Base-by-base conservation (phyloP, 1,139 yeast genomes). In the Magnusiomyces magnusii region DNA sequence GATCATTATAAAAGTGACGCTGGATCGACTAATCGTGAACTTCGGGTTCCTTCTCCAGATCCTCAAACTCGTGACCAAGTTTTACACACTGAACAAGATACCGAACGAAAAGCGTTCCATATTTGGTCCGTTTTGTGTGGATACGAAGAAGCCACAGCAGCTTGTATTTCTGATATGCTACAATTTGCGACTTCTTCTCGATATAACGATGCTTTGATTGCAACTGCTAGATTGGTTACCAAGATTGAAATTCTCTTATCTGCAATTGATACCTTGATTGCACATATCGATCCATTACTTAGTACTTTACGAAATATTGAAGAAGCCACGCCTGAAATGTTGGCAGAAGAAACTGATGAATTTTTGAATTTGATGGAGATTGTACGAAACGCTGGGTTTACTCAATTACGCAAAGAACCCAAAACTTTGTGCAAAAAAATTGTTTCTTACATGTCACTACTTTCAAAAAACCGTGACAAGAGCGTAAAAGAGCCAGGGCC, bases 121-220 rank as follows among this genome's bases (percentile, higher is more conserved):
- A 87, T 93, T 51, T 95, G 99, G 99, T 79, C 89, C 25, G 86
- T 89, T 0, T 76, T 95, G 42, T 90, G 95, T 57, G 89, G 87
- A 39, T 95, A 84, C 71, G 99, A 95, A 73, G 98, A 92, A 70
- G 84, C 86, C n/a, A 82, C 96, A 1, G 99, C 98, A 0, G 82
- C 91, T 0, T 85, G 92, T 68, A 90, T 95, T 39, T 87, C 96
- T 2, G 95, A 90, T 66, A 92, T 95, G 97, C 80, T 95, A 55
- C 87, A 91, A 63, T 81, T 81, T 65, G 92, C 97, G 2, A 86
- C 96, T 47, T 82, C 84, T 21, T 89, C 88, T 42, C 84, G 87
- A 66, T 91, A 86, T 66, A 70, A 76, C 17, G 81, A 80, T 55
- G 97, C 98, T 0, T 76, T 91, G 24, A 70, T 79, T 3, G 83